A percentile compares a stretch with the other conserved stretches of the same genome.
phyloP scores from a whole-genome alignment of 371 early-diverging fungal species.

The Lichtheimia ornata region DNA sequence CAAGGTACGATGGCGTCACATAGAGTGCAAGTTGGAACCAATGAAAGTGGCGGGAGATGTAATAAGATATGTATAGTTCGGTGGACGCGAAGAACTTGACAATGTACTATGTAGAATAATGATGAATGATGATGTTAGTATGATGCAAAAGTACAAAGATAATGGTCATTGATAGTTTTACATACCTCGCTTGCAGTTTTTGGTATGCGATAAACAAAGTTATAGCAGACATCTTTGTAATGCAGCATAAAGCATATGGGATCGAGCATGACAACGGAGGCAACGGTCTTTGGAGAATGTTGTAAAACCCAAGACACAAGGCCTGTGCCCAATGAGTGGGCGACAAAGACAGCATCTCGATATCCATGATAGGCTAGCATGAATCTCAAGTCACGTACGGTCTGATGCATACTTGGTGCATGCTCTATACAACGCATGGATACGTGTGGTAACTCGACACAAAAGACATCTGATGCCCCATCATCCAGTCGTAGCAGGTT shows the following conservation, averaged over 20 bases:
- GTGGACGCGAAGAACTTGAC: constrained; percentile 68
- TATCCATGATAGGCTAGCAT: constrained; percentile 59
- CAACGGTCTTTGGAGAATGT: constrained; percentile 39
- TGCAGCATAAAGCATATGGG: constrained; percentile 73
- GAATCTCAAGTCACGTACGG: constrained; percentile 58
- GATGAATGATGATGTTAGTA: not conserved
- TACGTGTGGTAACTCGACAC: constrained; percentile 71
- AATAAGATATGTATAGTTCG: constrained; percentile 68
- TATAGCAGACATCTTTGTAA: constrained; percentile 62
- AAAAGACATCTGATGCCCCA: constrained; percentile 55
- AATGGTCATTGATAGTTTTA: not conserved
- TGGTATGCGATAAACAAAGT: constrained; percentile 69
- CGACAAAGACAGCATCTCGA: constrained; percentile 63
- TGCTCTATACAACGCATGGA: constrained; percentile 63
- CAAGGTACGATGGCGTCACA: constrained; percentile 23
- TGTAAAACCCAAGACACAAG: constrained; percentile 53
- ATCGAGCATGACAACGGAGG: constrained; percentile 58
- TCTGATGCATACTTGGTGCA: constrained; percentile 62
- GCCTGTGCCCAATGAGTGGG: constrained; percentile 69
- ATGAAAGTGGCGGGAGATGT: constrained; percentile 65
- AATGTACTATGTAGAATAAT: constrained; percentile 41
- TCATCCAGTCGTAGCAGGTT: constrained; percentile 32
- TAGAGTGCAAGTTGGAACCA: constrained; percentile 65
- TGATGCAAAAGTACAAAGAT: not conserved
- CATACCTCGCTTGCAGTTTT: constrained; percentile 56